phyloP scores from a whole-genome alignment of 2,329 filamentous ascomycete species.

The Fusarium sp. region DNA sequence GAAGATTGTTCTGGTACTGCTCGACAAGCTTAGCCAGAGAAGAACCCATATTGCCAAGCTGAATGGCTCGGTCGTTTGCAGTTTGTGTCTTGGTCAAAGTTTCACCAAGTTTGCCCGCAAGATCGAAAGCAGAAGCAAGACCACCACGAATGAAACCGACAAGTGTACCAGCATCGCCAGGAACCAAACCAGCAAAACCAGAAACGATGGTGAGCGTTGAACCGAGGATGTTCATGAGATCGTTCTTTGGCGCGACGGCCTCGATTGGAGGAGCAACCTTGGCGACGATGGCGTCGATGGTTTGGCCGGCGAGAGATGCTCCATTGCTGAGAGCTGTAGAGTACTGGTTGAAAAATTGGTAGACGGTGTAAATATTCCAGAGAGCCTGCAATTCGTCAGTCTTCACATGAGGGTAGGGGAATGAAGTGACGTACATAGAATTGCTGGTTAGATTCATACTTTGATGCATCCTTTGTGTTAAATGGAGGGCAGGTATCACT shows the following conservation, averaged over 20 bases:
- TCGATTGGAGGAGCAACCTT: slow-evolving; percentile 27
- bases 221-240: neutral
- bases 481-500: slow-evolving; percentile 31
- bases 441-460: slow-evolving; percentile 28
- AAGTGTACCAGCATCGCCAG: neutral
- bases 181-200: slow-evolving; percentile 10
- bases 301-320: slow-evolving; percentile 26
- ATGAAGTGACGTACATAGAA: neutral
- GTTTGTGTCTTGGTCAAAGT: slow-evolving; percentile 11
- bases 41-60: slow-evolving; percentile 16
- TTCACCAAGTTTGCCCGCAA: slow-evolving; percentile 20
- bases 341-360: slow-evolving; percentile 35
- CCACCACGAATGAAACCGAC: slow-evolving; percentile 14
- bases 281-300: slow-evolving; percentile 18
- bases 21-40: slow-evolving; percentile 15
- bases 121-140: slow-evolving; percentile 4
- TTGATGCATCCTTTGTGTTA: slow-evolving; percentile 12
- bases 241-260: slow-evolving; percentile 2
- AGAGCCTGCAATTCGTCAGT: neutral
- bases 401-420: rapidly evolving
- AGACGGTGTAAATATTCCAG: slow-evolving; percentile 32
- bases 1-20: slow-evolving; percentile 16
- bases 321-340: slow-evolving; percentile 24
- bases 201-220: slow-evolving; percentile 12
- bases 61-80: slow-evolving; percentile 7